Evolutionary conservation across 495 filamentous ascomycete genomes (phyloP), one percentile per base, ranked within the genome.

Genomic region (Aspergillus carlsbadensis): DNA sequence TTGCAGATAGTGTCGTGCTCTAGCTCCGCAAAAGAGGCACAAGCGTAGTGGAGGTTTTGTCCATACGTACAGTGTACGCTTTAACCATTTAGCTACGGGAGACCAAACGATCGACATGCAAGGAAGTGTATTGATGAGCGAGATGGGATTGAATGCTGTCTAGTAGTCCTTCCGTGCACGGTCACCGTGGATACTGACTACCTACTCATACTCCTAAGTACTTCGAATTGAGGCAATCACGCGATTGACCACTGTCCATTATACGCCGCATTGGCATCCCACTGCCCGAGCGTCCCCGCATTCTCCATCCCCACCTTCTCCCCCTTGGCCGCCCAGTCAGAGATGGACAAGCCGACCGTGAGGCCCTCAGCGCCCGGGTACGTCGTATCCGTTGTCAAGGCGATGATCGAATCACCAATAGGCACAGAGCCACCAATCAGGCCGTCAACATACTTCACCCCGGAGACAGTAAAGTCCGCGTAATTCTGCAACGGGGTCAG

Each of bases 401-500:
- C 50, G 34, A 53, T 53, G 37, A 53, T 53, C 2, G 29, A 37
- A 39, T 53, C 50, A 6, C 50, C 50, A 20, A 42, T 53, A 6
- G 29, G 50, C 10, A 53, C 35, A 53, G 10, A 21, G 11, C 50
- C 50, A 15, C 50, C 50, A 53, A 42, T 42, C 35, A 53, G 31
- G 20, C 50, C 50, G 26, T 53, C 50, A 13, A 22, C 5, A 18
- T 37, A 37, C 10, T 26, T 10, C 2, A 53, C 50, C 17, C 50
- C 50, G 11, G 14, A 26, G 15, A 53, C 50, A 15, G n/a, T 53
- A 21, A 53, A 53, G 36, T 53, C 34, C 13, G 26, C 50, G 26
- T 53, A 53, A 37, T 53, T 53, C 20, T 53, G 50, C 36, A 53
- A 37, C 18, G 50, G 50, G 11, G 50, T 41, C 10, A 53, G 36